Evolutionary conservation across 148 eudicot genomes (phyloP), one percentile per base, ranked within the genome.

Genomic region (Silene conica): DNA sequence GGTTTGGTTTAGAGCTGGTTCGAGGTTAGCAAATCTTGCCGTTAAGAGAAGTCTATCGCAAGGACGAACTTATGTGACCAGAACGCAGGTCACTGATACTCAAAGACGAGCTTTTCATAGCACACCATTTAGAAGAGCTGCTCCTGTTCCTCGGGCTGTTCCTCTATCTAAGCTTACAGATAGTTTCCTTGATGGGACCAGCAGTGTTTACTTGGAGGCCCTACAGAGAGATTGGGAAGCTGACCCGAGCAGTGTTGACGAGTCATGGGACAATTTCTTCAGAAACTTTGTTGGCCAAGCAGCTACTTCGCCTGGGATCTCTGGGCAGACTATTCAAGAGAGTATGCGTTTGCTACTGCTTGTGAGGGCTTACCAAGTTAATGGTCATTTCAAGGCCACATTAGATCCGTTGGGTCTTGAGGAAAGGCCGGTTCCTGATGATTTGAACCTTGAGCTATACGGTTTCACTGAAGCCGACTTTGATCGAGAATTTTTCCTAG

Each of bases 151-250:
- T 2, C 88, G 88, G 10, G 86, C 97, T 23, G 97, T 93, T 62
- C 98, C 98, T 8, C 84, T 93, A 15, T 91, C 97, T 21, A 88
- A 85, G 85, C 84, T 91, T 54, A 91, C 92, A 16, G 97, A 91
- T 73, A 93, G 90, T 77, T 93, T 93, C 82, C 78, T 93, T 45
- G 98, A 93, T 60, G 98, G 98, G 34, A 91, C 98, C 2, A 93
- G 98, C 79, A 93, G 98, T 80, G 91, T 93, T 12, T 93, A 93
- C 80, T 80, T 93, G 23, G 98, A 93, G 79, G 98, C 89, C 78
- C 90, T 91, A 25, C 98, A 93, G 74, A 84, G 98, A 73, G 95
- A 94, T 31, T 93, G 98, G 98, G 98, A 93, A 78, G 90, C 87
- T 48, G 98, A 93, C 76, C 98, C 98, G 15, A 80, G 73, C 48